phyloP scores from a whole-genome alignment of 225 moss, liverwort and hornwort species.

The Polytrichum commune region DNA sequence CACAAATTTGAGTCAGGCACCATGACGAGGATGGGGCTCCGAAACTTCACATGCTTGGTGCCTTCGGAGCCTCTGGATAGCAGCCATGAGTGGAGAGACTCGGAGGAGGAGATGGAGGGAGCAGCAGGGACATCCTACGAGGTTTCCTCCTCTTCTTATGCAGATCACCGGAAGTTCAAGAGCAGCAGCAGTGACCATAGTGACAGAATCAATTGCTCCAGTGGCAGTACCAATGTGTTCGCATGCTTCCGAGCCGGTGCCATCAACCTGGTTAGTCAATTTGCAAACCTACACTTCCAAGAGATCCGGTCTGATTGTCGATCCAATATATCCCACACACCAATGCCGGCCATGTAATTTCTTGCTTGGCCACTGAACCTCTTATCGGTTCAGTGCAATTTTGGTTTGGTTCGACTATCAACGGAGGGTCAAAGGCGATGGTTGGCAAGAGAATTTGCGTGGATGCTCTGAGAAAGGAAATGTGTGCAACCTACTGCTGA shows the following conservation, averaged over 20 bases:
- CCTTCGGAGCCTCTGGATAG: conserved; percentile 1
- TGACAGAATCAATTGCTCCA: conserved; percentile 23
- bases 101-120: not conserved
- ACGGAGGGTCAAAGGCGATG: too few relatives aligned
- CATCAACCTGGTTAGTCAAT: conserved; percentile 40
- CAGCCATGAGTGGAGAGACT: not conserved
- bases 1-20: not conserved
- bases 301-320: too few relatives aligned
- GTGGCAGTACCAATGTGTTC: conserved; percentile 30
- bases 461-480: too few relatives aligned
- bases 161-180: not conserved
- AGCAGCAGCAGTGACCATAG: not conserved
- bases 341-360: too few relatives aligned
- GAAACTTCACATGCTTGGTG: conserved; percentile 6
- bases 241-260: conserved; percentile 55
- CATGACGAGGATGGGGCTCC: conserved; percentile 10
- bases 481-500: too few relatives aligned
- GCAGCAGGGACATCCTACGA: conserved; percentile 1
- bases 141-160: not conserved
- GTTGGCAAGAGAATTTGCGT: too few relatives aligned
- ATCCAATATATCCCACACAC: too few relatives aligned
- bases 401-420: too few relatives aligned
- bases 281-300: too few relatives aligned
- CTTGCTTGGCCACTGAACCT: too few relatives aligned
- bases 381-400: too few relatives aligned